Base-by-base conservation (phyloP, 139 green algal genomes). In the Asterochloris erici region DNA sequence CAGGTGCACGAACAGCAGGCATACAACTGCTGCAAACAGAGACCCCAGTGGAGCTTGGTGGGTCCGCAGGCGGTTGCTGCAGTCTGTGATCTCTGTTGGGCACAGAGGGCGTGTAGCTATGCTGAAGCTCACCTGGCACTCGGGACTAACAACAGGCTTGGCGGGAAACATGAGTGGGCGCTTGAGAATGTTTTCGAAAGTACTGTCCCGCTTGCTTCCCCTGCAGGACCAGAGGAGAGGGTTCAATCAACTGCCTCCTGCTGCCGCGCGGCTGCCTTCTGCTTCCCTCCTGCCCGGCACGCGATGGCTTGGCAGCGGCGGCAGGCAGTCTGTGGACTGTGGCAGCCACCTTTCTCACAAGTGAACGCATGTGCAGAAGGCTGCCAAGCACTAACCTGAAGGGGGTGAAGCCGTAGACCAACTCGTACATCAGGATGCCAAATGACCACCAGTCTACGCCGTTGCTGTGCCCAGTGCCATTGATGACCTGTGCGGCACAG, bases 371-470 rank as follows among this genome's bases (percentile, higher is more conserved):
- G 2, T 38, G 77, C 26, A 24, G 16, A 1, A n/a, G 11, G 38
- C 38, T 47, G 61, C 1, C 93, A 83, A 62, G 9, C 13, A 47
- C 76, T 38, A 0, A 80, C 76, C 84, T 88, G 92, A 98, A 98
- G 63, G 95, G 95, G 14, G 94, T 97, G 74, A 84, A 89, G 4
- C 95, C 95, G 82, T 91, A 98, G 61, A 96, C 78, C 78, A 99
- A 92, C 92, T 99, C 97, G 85, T 97, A 97, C 61, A 98, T 90
- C 62, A 99, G 92, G 82, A 99, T 98, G 81, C 97, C 95, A 82
- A 97, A 91, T 61, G 90, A 95, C 94, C 94, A 98, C 94, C 93
- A 97, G 89, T 98, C 94, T 1, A 82, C 82, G 19, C 29, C 63
- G 17, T 28, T 73, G 63, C 21, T 29, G 15, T 81, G 77, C 14